phyloP scores from a whole-genome alignment of 2,329 filamentous ascomycete genomes.

The Emergomyces africanus region DNA sequence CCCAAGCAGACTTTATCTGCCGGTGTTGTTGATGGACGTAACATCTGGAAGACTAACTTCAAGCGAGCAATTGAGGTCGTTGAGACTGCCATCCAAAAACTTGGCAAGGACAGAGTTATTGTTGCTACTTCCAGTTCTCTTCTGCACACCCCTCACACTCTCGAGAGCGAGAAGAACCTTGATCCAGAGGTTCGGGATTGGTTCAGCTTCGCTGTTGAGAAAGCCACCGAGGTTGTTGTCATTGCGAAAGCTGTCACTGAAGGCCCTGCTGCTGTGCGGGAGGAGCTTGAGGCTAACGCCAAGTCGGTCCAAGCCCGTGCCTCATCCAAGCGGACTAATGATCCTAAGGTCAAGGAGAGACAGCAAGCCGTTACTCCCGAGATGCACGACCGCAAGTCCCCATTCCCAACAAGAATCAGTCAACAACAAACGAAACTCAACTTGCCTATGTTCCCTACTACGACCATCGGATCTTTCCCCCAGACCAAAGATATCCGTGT shows the following conservation, averaged over 20 bases:
- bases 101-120: constrained; percentile 95
- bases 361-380: constrained; percentile 73
- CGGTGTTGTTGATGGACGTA: constrained; percentile 95
- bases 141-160: constrained; percentile 95
- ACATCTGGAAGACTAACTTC: constrained; percentile 99
- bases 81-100: constrained; percentile 82
- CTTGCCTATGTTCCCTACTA: constrained; percentile 95
- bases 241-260: constrained; percentile 97
- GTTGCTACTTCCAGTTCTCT: constrained; percentile 95
- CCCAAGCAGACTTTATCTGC: constrained; percentile 82
- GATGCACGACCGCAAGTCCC: constrained; percentile 86
- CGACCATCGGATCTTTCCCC: constrained; percentile 98
- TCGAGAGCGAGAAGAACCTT: constrained; percentile 97
- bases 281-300: constrained; percentile 91
- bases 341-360: constrained; percentile 93
- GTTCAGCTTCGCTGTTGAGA: constrained; percentile 98
- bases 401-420: constrained; percentile 71
- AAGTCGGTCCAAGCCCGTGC: constrained; percentile 86
- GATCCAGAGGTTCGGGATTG: constrained; percentile 86
- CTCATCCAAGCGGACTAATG: constrained; percentile 88
- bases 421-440: constrained; percentile 87
- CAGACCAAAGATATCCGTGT: constrained; percentile 98
- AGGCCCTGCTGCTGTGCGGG: constrained; percentile 71
- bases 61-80: constrained; percentile 84
- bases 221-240: constrained; percentile 76